Conservation (phyloP, 2,329 filamentous ascomycete species). For the Sclerotinia nivalis region DNA sequence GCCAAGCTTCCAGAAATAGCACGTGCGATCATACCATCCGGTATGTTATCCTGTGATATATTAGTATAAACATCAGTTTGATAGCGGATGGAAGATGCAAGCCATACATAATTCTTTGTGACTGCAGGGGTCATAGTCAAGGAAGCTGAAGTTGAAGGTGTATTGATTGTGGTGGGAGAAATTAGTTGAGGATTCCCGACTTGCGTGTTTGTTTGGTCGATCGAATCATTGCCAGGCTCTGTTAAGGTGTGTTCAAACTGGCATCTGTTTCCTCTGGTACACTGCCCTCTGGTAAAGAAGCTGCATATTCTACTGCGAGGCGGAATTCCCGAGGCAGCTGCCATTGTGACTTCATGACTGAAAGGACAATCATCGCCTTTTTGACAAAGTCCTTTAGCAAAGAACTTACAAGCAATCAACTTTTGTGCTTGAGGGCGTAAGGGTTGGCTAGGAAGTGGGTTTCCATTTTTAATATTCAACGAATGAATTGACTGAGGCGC, state of each 20-base stretch:
- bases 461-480: not conserved
- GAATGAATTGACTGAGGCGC: not conserved
- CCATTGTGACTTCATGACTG: not conserved
- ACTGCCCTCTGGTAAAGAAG: not conserved
- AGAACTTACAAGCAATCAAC: not conserved
- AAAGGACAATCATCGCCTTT: not conserved
- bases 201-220: not conserved
- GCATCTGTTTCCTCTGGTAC: not conserved
- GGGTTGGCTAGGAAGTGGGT: not conserved
- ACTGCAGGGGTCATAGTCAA: too few relatives aligned
- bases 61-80: not conserved
- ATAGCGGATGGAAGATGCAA: too few relatives aligned
- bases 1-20: conserved; percentile 32
- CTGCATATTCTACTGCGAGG: not conserved
- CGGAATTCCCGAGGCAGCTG: not conserved
- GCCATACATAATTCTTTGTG: not conserved
- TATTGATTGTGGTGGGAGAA: not conserved
- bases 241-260: not conserved
- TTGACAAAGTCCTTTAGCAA: not conserved
- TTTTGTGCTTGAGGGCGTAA: not conserved
- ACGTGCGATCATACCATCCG: conserved; percentile 25
- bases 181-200: not conserved
- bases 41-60: not conserved
- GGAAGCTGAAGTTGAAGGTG: not conserved
- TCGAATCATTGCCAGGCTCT: not conserved